Evolutionary conservation across 805 yeast species (phyloP).

Genomic region (Saccharomycopsis malanga): DNA sequence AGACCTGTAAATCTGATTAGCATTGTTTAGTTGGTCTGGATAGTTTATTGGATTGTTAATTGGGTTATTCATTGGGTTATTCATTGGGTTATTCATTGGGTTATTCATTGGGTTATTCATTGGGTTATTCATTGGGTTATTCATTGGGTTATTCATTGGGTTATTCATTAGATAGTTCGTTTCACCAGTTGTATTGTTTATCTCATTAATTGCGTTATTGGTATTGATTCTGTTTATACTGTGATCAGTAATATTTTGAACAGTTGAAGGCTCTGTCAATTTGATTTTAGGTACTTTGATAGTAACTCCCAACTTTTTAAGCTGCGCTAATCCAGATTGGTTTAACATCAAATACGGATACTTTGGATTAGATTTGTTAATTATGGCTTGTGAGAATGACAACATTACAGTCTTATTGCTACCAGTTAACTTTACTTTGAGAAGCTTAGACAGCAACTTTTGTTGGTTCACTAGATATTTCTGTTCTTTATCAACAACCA

Average conservation of each 20-base stretch:
- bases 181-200: too few species aligned
- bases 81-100: too few species aligned
- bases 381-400: constrained; percentile 25
- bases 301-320: constrained; percentile 21
- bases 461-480: neutral
- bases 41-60: too few species aligned
- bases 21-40: too few species aligned
- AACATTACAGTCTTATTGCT: constrained; percentile 23
- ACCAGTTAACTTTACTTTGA: constrained; percentile 19
- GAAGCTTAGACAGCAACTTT: constrained; percentile 1
- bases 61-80: too few species aligned
- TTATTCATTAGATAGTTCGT: too few species aligned
- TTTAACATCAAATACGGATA: constrained; percentile 27
- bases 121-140: too few species aligned
- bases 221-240: neutral
- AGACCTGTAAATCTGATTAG: too few species aligned
- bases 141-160: too few species aligned
- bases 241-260: neutral
- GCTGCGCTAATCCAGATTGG: constrained; percentile 26
- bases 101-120: too few species aligned
- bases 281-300: constrained; percentile 22
- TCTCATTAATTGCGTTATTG: neutral
- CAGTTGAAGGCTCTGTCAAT: neutral
- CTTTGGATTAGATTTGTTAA: constrained; percentile 24
- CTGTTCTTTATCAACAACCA: neutral